Evolutionary conservation across 2,329 filamentous ascomycete species (phyloP).

Genomic region (Huntiella omanensis): DNA sequence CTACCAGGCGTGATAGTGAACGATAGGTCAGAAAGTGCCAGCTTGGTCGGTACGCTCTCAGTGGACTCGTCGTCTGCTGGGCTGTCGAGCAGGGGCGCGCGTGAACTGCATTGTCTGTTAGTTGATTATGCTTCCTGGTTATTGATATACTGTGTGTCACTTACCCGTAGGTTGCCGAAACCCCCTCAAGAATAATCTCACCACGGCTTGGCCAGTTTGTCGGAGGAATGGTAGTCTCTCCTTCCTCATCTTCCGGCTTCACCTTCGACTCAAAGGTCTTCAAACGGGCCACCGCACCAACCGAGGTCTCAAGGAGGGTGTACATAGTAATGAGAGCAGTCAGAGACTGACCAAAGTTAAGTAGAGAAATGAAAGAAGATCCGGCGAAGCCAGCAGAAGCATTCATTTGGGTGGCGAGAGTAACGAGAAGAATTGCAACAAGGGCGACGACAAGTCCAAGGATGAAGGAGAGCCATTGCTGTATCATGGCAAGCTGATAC

Average conservation of each 20-base stretch:
- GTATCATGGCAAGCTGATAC: slow-evolving; percentile 37
- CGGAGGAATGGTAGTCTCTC: slow-evolving; percentile 12
- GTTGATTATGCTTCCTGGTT: too few species aligned
- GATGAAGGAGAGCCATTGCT: slow-evolving; percentile 35
- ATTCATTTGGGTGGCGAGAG: slow-evolving; percentile 25
- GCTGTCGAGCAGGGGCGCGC: background rate
- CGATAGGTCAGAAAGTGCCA: slow-evolving; percentile 16
- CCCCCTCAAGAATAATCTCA: slow-evolving; percentile 16
- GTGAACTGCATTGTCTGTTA: background rate
- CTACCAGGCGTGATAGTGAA: slow-evolving; percentile 17
- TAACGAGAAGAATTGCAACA: slow-evolving; percentile 23
- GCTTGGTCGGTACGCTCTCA: slow-evolving; percentile 2
- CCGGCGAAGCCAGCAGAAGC: slow-evolving; percentile 22
- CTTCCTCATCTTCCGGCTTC: slow-evolving; percentile 13
- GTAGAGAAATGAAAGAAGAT: slow-evolving; percentile 21
- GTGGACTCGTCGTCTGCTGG: background rate
- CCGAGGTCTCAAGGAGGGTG: slow-evolving; percentile 17
- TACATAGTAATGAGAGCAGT: slow-evolving; percentile 18
- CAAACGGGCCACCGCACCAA: slow-evolving; percentile 16
- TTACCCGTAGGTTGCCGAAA: slow-evolving; percentile 19
- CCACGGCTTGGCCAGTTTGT: slow-evolving; percentile 18
- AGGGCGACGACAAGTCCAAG: slow-evolving; percentile 32
- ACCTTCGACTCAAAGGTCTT: slow-evolving; percentile 16
- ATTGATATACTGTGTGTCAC: background rate
- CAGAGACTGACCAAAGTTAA: slow-evolving; percentile 19